A percentile compares a stretch with the other conserved stretches of the same genome.
Evolutionary conservation across 805 yeast species (phyloP).

Genomic region (Saturnispora bothae): DNA sequence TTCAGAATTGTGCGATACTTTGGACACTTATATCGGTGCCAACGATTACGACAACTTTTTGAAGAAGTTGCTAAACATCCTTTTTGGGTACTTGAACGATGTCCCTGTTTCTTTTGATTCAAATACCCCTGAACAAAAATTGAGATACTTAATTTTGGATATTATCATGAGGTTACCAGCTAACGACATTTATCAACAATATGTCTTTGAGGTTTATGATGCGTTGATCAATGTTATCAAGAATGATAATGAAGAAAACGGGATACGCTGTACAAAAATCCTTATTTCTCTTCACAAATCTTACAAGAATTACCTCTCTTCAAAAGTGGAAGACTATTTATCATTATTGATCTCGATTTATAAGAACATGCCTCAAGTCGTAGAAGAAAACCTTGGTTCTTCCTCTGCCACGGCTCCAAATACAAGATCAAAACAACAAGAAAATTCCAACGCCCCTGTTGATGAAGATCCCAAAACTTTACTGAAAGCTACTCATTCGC

Average conservation of each 20-base stretch:
- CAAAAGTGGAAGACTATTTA: conserved; percentile 69
- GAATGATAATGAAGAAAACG: conserved; percentile 90
- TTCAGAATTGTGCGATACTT: conserved; percentile 76
- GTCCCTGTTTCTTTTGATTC: conserved; percentile 67
- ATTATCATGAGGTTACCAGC: conserved; percentile 71
- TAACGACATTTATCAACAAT: conserved; percentile 71
- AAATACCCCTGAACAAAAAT: conserved; percentile 61
- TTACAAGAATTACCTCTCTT: conserved; percentile 56
- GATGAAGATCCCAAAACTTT: conserved; percentile 40
- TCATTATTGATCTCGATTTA: conserved; percentile 68
- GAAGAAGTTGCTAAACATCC: conserved; percentile 57
- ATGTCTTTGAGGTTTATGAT: conserved; percentile 50
- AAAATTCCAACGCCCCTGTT: not conserved
- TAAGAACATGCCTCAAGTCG: conserved; percentile 66
- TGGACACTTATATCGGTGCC: conserved; percentile 73
- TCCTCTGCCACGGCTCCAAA: conserved; percentile 1
- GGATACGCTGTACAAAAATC: conserved; percentile 81
- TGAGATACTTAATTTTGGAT: conserved; percentile 68
- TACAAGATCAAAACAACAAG: conserved; percentile 1
- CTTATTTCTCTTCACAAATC: conserved; percentile 79
- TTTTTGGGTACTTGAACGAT: conserved; percentile 48
- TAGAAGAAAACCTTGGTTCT: conserved; percentile 53
- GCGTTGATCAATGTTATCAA: conserved; percentile 49
- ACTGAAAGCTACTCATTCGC: conserved; percentile 64
- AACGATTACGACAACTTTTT: conserved; percentile 75